These are phyloP conservation scores for Carpediemonas membranifera DNA, from an alignment of 78 protist genomes.

Conservation along the genomic window DNA sequence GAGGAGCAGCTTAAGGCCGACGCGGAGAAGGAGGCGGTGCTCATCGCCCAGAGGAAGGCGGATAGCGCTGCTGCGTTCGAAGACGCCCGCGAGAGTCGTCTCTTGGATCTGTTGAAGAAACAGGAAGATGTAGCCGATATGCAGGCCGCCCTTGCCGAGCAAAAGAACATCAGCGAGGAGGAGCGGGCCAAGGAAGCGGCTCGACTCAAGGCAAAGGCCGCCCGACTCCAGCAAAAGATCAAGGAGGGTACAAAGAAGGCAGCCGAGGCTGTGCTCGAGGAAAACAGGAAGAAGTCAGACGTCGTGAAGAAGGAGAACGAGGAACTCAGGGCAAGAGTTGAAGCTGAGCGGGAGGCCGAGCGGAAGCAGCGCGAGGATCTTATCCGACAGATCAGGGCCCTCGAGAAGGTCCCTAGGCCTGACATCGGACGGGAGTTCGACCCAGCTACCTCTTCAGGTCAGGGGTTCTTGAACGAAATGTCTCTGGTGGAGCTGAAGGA, in stretches of 20 bases:
- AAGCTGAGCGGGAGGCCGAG: neutral
- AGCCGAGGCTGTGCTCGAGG: neutral
- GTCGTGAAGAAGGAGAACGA: no score
- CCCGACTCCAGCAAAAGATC: neutral
- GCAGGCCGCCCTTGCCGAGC: no score
- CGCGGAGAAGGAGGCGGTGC: neutral
- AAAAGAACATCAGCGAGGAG: no score
- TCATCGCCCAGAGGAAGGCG: neutral
- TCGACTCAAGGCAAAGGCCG: neutral
- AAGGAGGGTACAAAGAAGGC: neutral
- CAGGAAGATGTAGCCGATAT: no score
- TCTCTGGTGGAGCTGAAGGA: constrained; percentile 22
- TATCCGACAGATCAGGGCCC: constrained; percentile 31
- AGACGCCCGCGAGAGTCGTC: neutral
- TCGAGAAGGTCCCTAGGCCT: constrained; percentile 24
- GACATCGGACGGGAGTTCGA: neutral
- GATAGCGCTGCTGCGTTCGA: neutral
- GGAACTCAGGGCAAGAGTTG: no score
- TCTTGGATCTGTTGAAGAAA: no score
- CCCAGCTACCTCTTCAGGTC: constrained; percentile 11
- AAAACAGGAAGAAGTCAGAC: neutral
- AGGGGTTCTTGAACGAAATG: constrained; percentile 27
- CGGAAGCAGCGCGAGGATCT: constrained; percentile 8
- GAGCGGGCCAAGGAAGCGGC: neutral
- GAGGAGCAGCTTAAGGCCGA: neutral